Percentiles rank a stretch among this genome's conserved stretches.
phyloP scores from a whole-genome alignment of 441 rosid species.

The Croton laevigatus region DNA sequence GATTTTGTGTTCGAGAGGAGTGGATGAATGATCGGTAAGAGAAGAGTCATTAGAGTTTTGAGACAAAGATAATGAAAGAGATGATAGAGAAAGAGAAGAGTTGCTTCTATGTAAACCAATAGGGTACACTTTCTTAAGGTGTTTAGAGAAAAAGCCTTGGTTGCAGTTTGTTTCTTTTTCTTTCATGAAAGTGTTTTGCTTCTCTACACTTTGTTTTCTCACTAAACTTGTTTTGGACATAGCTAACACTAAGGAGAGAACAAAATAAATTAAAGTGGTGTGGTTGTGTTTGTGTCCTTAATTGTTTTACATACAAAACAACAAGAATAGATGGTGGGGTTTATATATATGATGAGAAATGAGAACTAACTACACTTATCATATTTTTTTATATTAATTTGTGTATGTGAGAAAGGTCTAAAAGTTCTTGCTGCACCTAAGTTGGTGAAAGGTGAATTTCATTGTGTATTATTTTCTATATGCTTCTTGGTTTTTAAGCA shows the following conservation, averaged over 20 bases:
- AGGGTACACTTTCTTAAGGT: slow-evolving; percentile 79
- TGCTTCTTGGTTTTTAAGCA: slow-evolving; percentile 39
- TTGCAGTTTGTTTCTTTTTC: slow-evolving; percentile 29
- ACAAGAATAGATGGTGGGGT: neutral
- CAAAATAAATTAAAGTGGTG: neutral
- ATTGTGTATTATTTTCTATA: slow-evolving; percentile 31
- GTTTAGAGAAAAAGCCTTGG: slow-evolving; percentile 48
- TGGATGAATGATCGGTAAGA: slow-evolving; percentile 46
- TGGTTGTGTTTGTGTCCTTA: slow-evolving; percentile 12
- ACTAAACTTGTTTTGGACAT: slow-evolving; percentile 36
- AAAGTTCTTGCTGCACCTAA: slow-evolving; percentile 24
- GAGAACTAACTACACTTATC: too few relatives aligned
- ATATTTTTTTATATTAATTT: too few relatives aligned
- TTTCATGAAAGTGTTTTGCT: slow-evolving; percentile 27
- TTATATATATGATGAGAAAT: neutral
- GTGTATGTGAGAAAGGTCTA: neutral
- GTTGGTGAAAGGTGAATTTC: slow-evolving; percentile 74
- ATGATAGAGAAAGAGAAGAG: slow-evolving; percentile 74
- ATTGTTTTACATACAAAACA: slow-evolving; percentile 22
- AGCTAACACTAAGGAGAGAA: neutral
- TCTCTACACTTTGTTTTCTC: slow-evolving; percentile 43
- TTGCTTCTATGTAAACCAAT: slow-evolving; percentile 63
- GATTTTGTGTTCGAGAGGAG: slow-evolving; percentile 54
- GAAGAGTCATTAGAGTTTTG: slow-evolving; percentile 80
- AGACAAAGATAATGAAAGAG: slow-evolving; percentile 76